Conservation (phyloP, 768 basidiomycete species). For the Wakefieldia striispora region DNA sequence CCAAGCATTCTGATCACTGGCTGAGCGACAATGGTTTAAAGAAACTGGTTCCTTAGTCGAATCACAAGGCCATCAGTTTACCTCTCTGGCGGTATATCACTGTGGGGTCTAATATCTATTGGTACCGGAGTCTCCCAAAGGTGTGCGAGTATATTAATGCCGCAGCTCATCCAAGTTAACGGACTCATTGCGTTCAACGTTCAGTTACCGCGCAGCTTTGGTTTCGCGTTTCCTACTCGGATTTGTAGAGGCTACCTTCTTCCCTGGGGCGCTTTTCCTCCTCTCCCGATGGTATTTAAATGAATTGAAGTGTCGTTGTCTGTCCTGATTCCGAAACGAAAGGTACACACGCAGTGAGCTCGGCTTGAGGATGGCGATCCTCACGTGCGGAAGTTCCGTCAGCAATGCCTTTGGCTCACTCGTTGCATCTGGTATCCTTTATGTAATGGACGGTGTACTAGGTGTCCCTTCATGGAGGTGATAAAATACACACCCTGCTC, state of each 20-base stretch:
- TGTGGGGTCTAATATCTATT: too few species aligned
- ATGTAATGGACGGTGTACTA: conserved; percentile 61
- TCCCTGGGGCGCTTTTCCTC: conserved; percentile 64
- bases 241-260: conserved; percentile 67
- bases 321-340: not conserved
- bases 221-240: conserved; percentile 78
- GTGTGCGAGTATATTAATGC: too few species aligned
- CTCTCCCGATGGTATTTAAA: conserved; percentile 55
- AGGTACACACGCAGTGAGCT: conserved; percentile 65
- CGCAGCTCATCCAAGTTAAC: too few species aligned
- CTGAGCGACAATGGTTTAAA: too few species aligned
- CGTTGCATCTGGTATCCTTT: conserved; percentile 74
- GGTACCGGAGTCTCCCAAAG: too few species aligned
- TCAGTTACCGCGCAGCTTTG: conserved; percentile 57
- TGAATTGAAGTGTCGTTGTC: not conserved
- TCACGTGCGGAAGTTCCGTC: conserved; percentile 70
- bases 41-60: too few species aligned
- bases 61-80: too few species aligned
- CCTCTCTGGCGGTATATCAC: too few species aligned
- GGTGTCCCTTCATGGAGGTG: conserved; percentile 33
- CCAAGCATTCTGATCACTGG: too few species aligned
- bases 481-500: too few species aligned
- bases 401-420: conserved; percentile 80
- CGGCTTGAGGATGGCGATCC: conserved; percentile 60
- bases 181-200: not conserved